Evolutionary conservation across 805 yeast species (phyloP).

Genomic region (Ogataea methanolica): DNA sequence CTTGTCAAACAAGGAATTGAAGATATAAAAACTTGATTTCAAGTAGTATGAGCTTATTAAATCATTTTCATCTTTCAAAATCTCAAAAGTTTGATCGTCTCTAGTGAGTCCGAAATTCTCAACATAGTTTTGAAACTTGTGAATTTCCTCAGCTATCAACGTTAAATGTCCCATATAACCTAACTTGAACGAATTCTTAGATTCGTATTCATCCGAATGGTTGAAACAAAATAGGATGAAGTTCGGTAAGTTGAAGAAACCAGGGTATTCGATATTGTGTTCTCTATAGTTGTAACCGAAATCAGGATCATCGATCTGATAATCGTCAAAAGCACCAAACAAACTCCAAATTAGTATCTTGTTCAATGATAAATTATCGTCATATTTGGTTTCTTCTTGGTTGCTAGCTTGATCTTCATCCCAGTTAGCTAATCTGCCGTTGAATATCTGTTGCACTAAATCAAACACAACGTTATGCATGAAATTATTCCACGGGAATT

Average conservation of each 20-base stretch:
- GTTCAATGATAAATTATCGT: conserved; percentile 30
- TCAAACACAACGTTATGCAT: conserved; percentile 97
- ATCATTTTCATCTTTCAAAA: conserved; percentile 25
- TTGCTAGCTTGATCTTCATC: conserved; percentile 32
- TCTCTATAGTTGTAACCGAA: conserved; percentile 1
- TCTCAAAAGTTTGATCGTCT: conserved; percentile 29
- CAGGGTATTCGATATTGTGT: conserved; percentile 22
- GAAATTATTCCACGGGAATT: conserved; percentile 95
- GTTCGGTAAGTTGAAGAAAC: conserved; percentile 29
- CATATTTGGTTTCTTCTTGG: conserved; percentile 30
- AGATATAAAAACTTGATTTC: conserved; percentile 28
- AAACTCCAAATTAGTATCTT: conserved; percentile 32
- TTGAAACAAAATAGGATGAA: conserved; percentile 27
- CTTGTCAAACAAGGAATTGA: conserved; percentile 28
- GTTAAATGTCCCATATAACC: conserved; percentile 61
- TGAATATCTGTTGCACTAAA: conserved; percentile 87
- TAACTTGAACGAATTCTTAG: conserved; percentile 37
- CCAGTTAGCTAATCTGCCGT: conserved; percentile 49
- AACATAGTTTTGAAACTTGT: conserved; percentile 40
- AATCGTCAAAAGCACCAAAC: conserved; percentile 28
- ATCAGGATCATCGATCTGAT: conserved; percentile 7
- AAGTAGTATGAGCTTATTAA: conserved; percentile 24
- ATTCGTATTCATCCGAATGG: conserved; percentile 28
- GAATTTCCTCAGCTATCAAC: conserved; percentile 54
- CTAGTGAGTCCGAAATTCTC: conserved; percentile 31